phyloP scores from a whole-genome alignment of 805 yeast species.

The Debaryomyces hansenii region DNA sequence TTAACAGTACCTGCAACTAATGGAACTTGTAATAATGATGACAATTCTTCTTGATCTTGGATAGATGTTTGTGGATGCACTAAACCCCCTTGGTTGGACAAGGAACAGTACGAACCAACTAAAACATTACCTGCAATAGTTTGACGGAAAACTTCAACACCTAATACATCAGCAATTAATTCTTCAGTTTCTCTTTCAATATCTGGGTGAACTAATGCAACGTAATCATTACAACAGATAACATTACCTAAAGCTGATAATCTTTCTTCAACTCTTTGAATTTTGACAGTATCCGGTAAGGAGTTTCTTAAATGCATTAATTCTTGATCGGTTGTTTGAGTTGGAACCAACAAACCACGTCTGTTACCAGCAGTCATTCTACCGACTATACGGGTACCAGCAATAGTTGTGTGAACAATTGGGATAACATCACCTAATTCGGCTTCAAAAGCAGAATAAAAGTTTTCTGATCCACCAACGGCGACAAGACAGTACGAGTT shows the following conservation, averaged over 20 bases:
- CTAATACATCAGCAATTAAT: slow-evolving; percentile 94
- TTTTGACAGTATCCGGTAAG: slow-evolving; percentile 90
- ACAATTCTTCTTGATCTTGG: slow-evolving; percentile 97
- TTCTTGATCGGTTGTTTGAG: slow-evolving; percentile 98
- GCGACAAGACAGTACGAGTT: slow-evolving; percentile 96
- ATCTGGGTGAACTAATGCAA: slow-evolving; percentile 98
- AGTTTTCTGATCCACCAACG: slow-evolving; percentile 86
- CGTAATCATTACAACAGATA: slow-evolving; percentile 97
- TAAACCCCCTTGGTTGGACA: slow-evolving; percentile 96
- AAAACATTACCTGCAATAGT: slow-evolving; percentile 97
- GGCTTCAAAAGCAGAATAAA: slow-evolving; percentile 94
- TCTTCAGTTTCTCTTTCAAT: slow-evolving; percentile 99
- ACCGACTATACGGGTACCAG: slow-evolving; percentile 97
- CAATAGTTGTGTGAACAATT: slow-evolving; percentile 94
- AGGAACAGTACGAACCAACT: slow-evolving; percentile 93
- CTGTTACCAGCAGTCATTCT: slow-evolving; percentile 98
- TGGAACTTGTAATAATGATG: slow-evolving; percentile 94
- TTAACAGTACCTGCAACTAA: slow-evolving; percentile 98
- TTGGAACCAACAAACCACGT: slow-evolving; percentile 94
- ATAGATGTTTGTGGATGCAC: slow-evolving; percentile 97
- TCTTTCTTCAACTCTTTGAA: slow-evolving; percentile 97
- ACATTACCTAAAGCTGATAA: slow-evolving; percentile 96
- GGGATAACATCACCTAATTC: slow-evolving; percentile 97
- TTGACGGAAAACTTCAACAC: slow-evolving; percentile 98
- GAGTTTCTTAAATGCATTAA: slow-evolving; percentile 95